Base-by-base conservation (phyloP, 495 filamentous ascomycete species). In the Xylaria castorea region DNA sequence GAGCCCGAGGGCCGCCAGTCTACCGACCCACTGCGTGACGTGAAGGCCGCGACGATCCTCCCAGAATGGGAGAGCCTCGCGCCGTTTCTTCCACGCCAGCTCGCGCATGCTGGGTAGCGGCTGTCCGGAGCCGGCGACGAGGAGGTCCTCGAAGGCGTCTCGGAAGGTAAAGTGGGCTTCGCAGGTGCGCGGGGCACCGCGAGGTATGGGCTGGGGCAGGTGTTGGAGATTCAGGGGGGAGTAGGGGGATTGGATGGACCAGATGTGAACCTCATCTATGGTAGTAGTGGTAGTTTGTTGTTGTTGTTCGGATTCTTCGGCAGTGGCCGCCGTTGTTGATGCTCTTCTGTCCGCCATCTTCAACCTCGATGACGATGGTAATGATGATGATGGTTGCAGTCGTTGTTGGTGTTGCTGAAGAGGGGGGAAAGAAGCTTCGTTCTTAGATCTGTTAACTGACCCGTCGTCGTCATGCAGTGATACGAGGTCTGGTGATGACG, bases 101-200 rank as follows among this genome's bases (percentile, higher is more conserved):
- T 51, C 60, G 34, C 34, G 67, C 1, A 75, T 63, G 58, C 73
- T 62, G 14, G 68, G 63, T 18, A 76, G 72, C 32, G 71, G 75
- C 22, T 71, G 53, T 0, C 79, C 82, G 4, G 81, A 75, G 40
- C 68, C 74, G 12, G 69, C 79, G 1, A 70, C 73, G 6, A 85
- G 72, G 30, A 85, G 77, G 71, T 85, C 83, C 62, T 85, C 81
- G 58, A 83, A 84, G 63, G 82, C 82, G 51, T 85, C 82, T 18
- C 73, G 63, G 77, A 83, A 85, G 27, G 79, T 81, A 16, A 80
- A 80, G n/a, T 48, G 34, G 3, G 55, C 44, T n/a, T 70, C 73
- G n/a, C 68, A 75, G 40, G 70, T 70, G 12, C 38, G 51, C n/a
- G 79, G 77, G 9, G 76, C 72, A 36, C 74, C 81, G 20, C 62